These are phyloP conservation scores for Lichenothelia convexa DNA, from an alignment of 495 filamentous ascomycete genomes.

Conservation along the genomic window DNA sequence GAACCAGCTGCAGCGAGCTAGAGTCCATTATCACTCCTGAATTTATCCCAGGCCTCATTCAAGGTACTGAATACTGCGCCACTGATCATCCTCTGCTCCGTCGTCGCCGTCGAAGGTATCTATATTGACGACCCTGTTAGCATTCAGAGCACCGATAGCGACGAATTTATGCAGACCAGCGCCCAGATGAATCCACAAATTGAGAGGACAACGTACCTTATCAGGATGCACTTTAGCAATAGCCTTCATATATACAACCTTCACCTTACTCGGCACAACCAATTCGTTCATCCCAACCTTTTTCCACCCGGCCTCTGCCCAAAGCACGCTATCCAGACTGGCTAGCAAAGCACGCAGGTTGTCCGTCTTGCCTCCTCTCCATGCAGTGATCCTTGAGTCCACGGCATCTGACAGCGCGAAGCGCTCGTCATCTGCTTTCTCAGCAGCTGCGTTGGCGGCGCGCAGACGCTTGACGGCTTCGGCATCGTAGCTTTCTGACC, in stretches of 20 bases:
- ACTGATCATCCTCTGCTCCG: conserved; percentile 85
- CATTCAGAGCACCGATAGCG: conserved; percentile 1
- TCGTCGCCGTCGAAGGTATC: conserved; percentile 77
- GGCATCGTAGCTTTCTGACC: conserved; percentile 22
- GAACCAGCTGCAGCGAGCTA: too few relatives aligned
- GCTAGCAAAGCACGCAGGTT: conserved; percentile 76
- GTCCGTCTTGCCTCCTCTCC: conserved; percentile 78
- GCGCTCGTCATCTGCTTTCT: conserved; percentile 76
- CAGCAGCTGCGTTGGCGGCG: conserved; percentile 64
- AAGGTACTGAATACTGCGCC: conserved; percentile 77
- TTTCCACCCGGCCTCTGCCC: conserved; percentile 88
- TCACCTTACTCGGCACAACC: conserved; percentile 78
- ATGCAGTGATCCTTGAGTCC: conserved; percentile 53
- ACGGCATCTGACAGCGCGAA: conserved; percentile 74
- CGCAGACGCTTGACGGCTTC: conserved; percentile 64
- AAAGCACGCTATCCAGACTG: conserved; percentile 79
- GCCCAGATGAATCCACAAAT: background rate
- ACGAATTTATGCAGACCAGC: conserved; percentile 2
- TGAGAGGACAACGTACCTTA: conserved; percentile 46
- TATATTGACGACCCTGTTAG: conserved; percentile 20
- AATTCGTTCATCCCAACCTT: conserved; percentile 87
- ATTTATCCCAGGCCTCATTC: conserved; percentile 98
- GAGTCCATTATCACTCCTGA: conserved; percentile 74
- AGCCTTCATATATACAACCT: conserved; percentile 96
- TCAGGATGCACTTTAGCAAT: conserved; percentile 97